A percentile compares a stretch with the other conserved stretches of the same genome.
Conservation (phyloP, 257 asterid species). For the Phtheirospermum japonicum region DNA sequence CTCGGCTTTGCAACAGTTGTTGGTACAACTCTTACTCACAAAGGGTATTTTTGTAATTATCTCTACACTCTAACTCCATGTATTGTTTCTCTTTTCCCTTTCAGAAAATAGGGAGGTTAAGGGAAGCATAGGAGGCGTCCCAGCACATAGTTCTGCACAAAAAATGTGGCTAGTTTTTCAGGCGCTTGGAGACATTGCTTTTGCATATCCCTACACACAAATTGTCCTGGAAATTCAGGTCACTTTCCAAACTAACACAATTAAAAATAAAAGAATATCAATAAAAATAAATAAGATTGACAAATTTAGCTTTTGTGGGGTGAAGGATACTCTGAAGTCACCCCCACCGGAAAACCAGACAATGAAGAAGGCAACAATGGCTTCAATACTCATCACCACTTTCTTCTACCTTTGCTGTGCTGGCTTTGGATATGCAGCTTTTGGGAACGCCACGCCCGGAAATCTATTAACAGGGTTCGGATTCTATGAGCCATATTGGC, state of each 20-base stretch:
- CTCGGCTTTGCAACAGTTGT: slow-evolving; percentile 62
- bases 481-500: slow-evolving; percentile 72
- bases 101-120: slow-evolving; percentile 56
- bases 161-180: slow-evolving; percentile 65
- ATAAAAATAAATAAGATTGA: neutral
- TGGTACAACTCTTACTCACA: slow-evolving; percentile 47
- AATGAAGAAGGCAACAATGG: slow-evolving; percentile 61
- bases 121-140: slow-evolving; percentile 59
- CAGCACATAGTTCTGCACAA: slow-evolving; percentile 39
- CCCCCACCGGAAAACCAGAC: slow-evolving; percentile 66
- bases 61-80: too few relatives aligned
- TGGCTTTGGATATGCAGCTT: slow-evolving; percentile 76
- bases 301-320: neutral
- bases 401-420: slow-evolving; percentile 68
- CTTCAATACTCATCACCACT: slow-evolving; percentile 47
- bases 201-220: slow-evolving; percentile 66
- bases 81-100: too few relatives aligned
- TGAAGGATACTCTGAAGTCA: slow-evolving; percentile 67
- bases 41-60: too few relatives aligned
- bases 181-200: slow-evolving; percentile 79
- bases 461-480: slow-evolving; percentile 78
- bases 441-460: slow-evolving; percentile 63
- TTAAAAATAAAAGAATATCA: too few relatives aligned
- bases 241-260: neutral
- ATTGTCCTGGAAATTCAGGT: slow-evolving; percentile 76